Base-by-base conservation (phyloP, 805 yeast species). In the Maudiozyma saulgeensis region DNA sequence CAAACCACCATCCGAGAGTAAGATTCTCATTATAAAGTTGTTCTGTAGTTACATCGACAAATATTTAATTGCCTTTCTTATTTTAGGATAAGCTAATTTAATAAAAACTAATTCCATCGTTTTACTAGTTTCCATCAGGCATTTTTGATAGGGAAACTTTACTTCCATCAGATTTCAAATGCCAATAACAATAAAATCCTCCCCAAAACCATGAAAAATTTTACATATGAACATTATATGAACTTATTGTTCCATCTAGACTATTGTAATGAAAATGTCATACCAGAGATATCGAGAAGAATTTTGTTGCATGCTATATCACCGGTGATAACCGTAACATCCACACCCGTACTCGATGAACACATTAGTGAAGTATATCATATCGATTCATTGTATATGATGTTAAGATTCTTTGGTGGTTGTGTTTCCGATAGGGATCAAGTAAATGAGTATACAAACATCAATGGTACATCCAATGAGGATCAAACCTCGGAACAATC, bases 401-500 rank as follows among this genome's bases (percentile, higher is more conserved):
- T 62, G 9, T 46, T 66, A 26, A 51, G 67, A 18, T 61, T 54
- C 45, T 64, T 64, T 52, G 64, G 68, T n/a, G 67, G 66, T 38
- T 65, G 68, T 49, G 57, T 62, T 15, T 56, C 63, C 2, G 69
- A 65, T 50, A 55, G 67, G 49, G 69, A 64, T 44, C 69, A 65
- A 50, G 59, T 56, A 19, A 56, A 57, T 45, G 66, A 62, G 44
- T 16, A 23, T 7, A 25, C 31, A 12, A 25, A 41, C 1, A 25
- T 8, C 15, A 31, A 28, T 21, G 12, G 37, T 18, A 42, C 49
- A 15, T 19, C 18, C 3, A 21, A 41, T 41, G 32, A 11, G 6
- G 46, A 37, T 16, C 31, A 40, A 12, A 16, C 18, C 15, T 39
- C 42, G n/a, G 42, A 39, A 9, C 26, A 19, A 5, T 18, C 15